These are phyloP conservation scores for Cordyceps javanica DNA, from an alignment of 2,329 filamentous ascomycete species.

Conservation along the genomic window DNA sequence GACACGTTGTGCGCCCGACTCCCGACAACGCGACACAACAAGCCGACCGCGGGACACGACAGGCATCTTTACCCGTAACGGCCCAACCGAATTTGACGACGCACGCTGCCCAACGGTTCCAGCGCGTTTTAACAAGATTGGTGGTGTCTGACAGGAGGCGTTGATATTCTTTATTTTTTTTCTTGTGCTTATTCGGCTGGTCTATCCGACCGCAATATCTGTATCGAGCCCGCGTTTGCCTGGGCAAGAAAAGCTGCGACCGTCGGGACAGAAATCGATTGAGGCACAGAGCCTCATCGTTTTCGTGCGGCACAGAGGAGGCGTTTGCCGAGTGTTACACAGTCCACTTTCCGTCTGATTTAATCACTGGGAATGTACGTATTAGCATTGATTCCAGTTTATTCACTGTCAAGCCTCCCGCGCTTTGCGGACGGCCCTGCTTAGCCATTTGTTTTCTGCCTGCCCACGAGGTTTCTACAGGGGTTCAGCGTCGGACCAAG, in stretches of 20 bases:
- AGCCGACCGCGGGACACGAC: background rate
- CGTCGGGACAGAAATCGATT: conserved; percentile 22
- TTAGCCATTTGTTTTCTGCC: background rate
- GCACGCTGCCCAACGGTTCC: conserved; percentile 11
- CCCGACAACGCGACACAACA: background rate
- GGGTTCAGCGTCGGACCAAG: background rate
- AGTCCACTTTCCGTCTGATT: conserved; percentile 14
- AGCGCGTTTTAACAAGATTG: background rate
- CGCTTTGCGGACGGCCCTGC: conserved; percentile 18
- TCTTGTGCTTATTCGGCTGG: conserved; percentile 3
- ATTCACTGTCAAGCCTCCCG: conserved; percentile 27
- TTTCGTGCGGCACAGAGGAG: conserved; percentile 27
- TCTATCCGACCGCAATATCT: conserved; percentile 10
- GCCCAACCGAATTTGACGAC: conserved; percentile 3
- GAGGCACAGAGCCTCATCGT: conserved; percentile 62
- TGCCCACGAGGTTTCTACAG: background rate
- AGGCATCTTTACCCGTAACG: background rate
- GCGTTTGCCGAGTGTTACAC: conserved; percentile 38
- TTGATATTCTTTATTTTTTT: background rate
- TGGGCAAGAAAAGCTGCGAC: background rate
- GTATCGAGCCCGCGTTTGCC: conserved; percentile 6
- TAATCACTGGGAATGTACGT: conserved; percentile 47
- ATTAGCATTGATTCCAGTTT: conserved; percentile 39
- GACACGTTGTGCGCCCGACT: background rate
- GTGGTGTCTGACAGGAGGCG: conserved; percentile 10